Conservation (phyloP, 2,329 filamentous ascomycete species). For the Neurospora crassa region DNA sequence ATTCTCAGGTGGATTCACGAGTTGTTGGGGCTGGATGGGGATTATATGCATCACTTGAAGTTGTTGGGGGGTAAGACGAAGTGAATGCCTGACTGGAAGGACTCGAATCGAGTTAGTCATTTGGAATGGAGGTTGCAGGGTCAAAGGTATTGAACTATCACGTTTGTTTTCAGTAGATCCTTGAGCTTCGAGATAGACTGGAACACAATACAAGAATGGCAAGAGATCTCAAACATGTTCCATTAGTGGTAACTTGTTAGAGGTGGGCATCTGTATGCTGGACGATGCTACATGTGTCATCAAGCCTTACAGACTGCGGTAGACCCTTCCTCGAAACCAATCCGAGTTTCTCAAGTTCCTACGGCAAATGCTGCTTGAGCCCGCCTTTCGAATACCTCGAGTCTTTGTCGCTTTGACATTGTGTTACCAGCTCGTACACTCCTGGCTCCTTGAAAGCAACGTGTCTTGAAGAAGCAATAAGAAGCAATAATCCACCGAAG, state of each 20-base stretch:
- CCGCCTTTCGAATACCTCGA: neutral
- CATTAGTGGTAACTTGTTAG: neutral
- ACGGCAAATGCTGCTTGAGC: neutral
- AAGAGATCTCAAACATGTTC: neutral
- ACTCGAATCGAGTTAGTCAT: neutral
- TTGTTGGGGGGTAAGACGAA: neutral
- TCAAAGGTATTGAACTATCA: neutral
- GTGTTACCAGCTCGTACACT: neutral
- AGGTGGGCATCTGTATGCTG: neutral
- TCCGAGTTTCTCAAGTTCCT: neutral
- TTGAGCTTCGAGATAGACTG: too few species aligned
- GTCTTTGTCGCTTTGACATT: neutral
- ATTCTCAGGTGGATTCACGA: constrained; percentile 25
- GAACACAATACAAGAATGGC: neutral
- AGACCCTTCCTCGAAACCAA: neutral
- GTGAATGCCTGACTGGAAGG: neutral
- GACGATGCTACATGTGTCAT: neutral
- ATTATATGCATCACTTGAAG: constrained; percentile 10
- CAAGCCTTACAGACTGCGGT: neutral
- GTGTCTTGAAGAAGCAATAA: neutral
- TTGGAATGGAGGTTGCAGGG: neutral
- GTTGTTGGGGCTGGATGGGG: constrained; percentile 21
- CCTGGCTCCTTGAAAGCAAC: neutral
- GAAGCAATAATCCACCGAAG: neutral
- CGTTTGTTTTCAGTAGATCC: neutral